phyloP scores from a whole-genome alignment of 1,284 basidiomycete species.

The Phlebopus sp. region DNA sequence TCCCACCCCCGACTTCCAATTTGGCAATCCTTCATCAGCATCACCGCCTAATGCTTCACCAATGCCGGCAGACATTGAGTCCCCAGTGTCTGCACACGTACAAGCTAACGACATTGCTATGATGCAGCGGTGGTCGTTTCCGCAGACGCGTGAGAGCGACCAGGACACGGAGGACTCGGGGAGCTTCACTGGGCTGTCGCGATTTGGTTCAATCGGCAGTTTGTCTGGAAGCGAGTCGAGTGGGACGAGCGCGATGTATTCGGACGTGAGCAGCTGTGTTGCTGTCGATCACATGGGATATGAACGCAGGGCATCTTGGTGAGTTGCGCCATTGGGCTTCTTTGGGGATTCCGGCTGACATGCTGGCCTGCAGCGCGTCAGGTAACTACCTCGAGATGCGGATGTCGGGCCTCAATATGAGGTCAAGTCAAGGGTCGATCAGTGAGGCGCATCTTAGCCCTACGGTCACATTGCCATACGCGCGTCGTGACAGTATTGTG shows the following conservation, averaged over 20 bases:
- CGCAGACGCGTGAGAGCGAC: conserved; percentile 37
- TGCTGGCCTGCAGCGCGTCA: conserved; percentile 29
- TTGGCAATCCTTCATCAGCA: conserved; percentile 52
- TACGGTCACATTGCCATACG: conserved; percentile 21
- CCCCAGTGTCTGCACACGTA: conserved; percentile 34
- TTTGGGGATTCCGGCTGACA: conserved; percentile 20
- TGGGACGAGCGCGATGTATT: conserved; percentile 55
- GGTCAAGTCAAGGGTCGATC: conserved; percentile 29
- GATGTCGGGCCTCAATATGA: conserved; percentile 49
- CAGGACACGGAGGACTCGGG: conserved; percentile 48
- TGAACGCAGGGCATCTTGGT: conserved; percentile 52
- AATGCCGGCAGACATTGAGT: conserved; percentile 45
- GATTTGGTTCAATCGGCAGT: conserved; percentile 60
- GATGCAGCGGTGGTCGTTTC: conserved; percentile 31
- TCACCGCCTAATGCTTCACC: conserved; percentile 43
- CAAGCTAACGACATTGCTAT: conserved; percentile 24
- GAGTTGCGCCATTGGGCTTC: conserved; percentile 21
- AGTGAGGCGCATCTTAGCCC: conserved; percentile 26
- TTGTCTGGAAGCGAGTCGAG: conserved; percentile 58
- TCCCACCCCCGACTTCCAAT: conserved; percentile 66
- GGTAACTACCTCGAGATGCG: conserved; percentile 40
- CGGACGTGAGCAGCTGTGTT: conserved; percentile 45
- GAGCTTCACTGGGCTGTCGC: conserved; percentile 45
- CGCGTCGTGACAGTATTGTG: conserved; percentile 23
- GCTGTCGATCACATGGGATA: conserved; percentile 32